Conservation (phyloP, 495 filamentous ascomycete species). For the Neurospora sp. region DNA sequence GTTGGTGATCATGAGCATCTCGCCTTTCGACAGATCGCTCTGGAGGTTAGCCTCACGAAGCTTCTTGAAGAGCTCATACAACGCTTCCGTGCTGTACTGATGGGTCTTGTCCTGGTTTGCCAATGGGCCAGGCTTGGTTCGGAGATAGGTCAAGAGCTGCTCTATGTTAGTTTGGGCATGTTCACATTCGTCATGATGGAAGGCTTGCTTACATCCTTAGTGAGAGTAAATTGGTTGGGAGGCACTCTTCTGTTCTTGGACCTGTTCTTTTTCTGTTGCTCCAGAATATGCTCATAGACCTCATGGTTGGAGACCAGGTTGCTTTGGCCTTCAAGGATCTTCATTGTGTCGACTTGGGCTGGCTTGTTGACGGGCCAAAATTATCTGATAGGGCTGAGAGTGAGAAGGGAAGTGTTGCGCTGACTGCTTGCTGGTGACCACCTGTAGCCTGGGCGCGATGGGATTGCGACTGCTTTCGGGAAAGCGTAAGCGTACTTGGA, state of each 20-base stretch:
- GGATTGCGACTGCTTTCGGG: not conserved
- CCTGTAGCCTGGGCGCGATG: not conserved
- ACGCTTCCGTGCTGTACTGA: constrained; percentile 20
- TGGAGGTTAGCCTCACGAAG: constrained; percentile 19
- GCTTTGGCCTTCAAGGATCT: constrained; percentile 37
- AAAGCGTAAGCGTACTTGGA: not conserved
- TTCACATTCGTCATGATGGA: not conserved
- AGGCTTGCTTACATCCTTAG: constrained; percentile 12
- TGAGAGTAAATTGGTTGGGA: constrained; percentile 17
- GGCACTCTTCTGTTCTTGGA: constrained; percentile 29
- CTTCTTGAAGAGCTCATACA: constrained; percentile 26
- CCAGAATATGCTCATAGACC: constrained; percentile 35
- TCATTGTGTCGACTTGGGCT: constrained; percentile 25
- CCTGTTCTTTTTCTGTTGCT: constrained; percentile 29
- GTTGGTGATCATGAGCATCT: constrained; percentile 36
- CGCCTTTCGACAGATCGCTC: constrained; percentile 35
- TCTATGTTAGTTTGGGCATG: not conserved
- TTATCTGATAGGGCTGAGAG: not conserved
- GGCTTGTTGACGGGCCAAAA: not conserved
- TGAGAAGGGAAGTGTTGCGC: not conserved
- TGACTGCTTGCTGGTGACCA: not conserved
- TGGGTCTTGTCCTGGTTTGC: constrained; percentile 31
- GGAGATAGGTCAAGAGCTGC: constrained; percentile 30
- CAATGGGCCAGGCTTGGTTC: constrained; percentile 29
- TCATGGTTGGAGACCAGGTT: constrained; percentile 39